Evolutionary conservation across 129 eudicot species (phyloP).

Genomic region (Flaveria robusta): DNA sequence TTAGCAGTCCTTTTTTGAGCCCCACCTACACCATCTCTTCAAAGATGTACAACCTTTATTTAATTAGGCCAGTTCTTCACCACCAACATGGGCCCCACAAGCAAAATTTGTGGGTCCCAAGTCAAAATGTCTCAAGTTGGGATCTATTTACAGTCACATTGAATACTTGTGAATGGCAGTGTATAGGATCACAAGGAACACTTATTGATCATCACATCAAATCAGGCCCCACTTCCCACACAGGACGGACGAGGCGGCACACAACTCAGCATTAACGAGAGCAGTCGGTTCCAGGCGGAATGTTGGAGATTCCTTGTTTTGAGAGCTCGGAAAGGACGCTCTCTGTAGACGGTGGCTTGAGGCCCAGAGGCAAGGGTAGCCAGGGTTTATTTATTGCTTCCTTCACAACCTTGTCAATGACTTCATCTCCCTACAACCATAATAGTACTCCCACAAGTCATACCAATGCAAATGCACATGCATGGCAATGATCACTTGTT

Average conservation of each 20-base stretch:
- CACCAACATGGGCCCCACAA: slow-evolving; percentile 35
- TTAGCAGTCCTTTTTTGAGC: slow-evolving; percentile 5
- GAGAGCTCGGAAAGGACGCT: slow-evolving; percentile 73
- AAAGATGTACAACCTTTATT: slow-evolving; percentile 34
- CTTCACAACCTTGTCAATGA: slow-evolving; percentile 76
- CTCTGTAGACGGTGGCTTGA: slow-evolving; percentile 77
- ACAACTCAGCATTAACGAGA: slow-evolving; percentile 40
- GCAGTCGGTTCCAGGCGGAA: slow-evolving; percentile 51
- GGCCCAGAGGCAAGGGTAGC: slow-evolving; percentile 81
- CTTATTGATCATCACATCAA: slow-evolving; percentile 39
- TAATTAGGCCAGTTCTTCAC: slow-evolving; percentile 35
- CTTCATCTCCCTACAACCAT: slow-evolving; percentile 68
- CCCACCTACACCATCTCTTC: slow-evolving; percentile 23
- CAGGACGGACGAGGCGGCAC: slow-evolving; percentile 13
- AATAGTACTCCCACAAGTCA: slow-evolving; percentile 8
- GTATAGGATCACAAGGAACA: slow-evolving; percentile 23
- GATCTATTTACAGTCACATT: background rate
- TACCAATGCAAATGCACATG: slow-evolving; percentile 24
- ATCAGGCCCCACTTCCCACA: background rate
- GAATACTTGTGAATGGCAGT: slow-evolving; percentile 24
- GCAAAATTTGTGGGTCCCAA: slow-evolving; percentile 3
- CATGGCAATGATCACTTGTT: slow-evolving; percentile 6
- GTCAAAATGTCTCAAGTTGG: slow-evolving; percentile 21
- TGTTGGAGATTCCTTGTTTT: slow-evolving; percentile 66
- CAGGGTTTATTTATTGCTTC: slow-evolving; percentile 92